These are phyloP conservation scores for Fusarium mexicanum DNA, from an alignment of 2,329 filamentous ascomycete genomes.

Conservation along the genomic window DNA sequence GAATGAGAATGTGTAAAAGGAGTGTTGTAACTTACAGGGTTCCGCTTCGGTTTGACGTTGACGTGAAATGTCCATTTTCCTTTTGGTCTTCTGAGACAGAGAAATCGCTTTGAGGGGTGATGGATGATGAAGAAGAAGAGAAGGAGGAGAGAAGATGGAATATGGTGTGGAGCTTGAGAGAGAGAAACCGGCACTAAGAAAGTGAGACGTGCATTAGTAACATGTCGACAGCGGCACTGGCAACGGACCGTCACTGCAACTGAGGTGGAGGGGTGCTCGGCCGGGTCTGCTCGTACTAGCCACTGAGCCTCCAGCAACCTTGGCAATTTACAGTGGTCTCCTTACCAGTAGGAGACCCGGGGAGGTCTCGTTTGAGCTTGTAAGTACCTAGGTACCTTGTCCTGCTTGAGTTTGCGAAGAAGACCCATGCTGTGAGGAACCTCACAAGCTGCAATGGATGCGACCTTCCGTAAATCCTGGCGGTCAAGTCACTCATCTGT, in stretches of 20 bases:
- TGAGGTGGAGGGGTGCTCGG: neutral
- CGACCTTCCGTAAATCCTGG: neutral
- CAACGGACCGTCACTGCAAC: neutral
- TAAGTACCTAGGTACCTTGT: neutral
- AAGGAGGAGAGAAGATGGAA: no score
- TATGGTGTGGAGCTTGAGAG: neutral
- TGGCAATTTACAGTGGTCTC: neutral
- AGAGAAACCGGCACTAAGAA: neutral
- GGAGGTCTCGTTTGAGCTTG: no score
- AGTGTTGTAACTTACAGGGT: neutral
- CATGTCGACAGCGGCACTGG: neutral
- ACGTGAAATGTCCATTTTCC: neutral
- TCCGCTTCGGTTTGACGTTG: neutral
- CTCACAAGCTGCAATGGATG: rapidly evolving
- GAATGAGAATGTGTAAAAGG: neutral
- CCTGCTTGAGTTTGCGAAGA: neutral
- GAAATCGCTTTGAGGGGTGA: no score
- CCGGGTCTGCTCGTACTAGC: neutral
- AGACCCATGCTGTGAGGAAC: neutral
- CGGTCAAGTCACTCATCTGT: rapidly evolving
- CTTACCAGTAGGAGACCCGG: rapidly evolving
- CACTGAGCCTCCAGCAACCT: neutral
- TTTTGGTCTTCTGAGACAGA: neutral
- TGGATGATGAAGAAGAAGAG: neutral
- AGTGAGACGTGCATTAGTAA: neutral